phyloP scores from a whole-genome alignment of 1,284 basidiomycete species.

The Boletellus deceptivus region DNA sequence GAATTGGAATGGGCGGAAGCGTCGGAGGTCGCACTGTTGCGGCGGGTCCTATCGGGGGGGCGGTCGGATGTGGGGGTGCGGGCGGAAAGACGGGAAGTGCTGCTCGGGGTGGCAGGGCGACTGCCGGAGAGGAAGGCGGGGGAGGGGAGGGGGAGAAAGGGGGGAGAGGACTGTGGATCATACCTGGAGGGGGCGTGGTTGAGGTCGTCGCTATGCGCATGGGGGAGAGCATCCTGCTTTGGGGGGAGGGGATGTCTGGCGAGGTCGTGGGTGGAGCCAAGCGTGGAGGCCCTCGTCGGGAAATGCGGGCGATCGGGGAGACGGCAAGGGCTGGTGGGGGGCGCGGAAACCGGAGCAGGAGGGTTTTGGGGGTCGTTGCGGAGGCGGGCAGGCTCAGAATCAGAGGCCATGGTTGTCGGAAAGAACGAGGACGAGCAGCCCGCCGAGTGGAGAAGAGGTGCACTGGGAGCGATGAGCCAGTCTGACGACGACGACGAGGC shows the following conservation, averaged over 20 bases:
- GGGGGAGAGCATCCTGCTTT: conserved; percentile 33
- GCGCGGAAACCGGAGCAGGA: conserved; percentile 33
- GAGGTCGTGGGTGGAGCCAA: conserved; percentile 50
- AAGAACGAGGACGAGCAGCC: neutral
- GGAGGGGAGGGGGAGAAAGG: conserved; percentile 44
- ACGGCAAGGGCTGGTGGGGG: conserved; percentile 36
- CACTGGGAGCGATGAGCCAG: conserved; percentile 9
- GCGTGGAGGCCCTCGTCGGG: conserved; percentile 61
- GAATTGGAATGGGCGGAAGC: conserved; percentile 49
- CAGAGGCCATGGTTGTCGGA: conserved; percentile 28
- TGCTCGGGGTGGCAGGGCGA: conserved; percentile 53
- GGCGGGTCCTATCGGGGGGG: conserved; percentile 43
- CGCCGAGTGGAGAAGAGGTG: neutral
- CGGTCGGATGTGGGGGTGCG: conserved; percentile 51
- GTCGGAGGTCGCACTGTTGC: conserved; percentile 47
- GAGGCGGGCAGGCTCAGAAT: conserved; percentile 29
- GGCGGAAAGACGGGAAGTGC: conserved; percentile 40
- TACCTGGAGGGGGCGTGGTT: conserved; percentile 46
- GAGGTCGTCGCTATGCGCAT: conserved; percentile 70
- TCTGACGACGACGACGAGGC: conserved; percentile 5
- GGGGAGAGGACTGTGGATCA: conserved; percentile 19
- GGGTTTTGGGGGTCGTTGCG: conserved; percentile 27
- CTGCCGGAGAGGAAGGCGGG: conserved; percentile 50
- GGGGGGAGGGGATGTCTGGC: conserved; percentile 47
- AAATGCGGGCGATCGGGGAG: conserved; percentile 49